Evolutionary conservation across 2,329 filamentous ascomycete species (phyloP), one percentile per base, ranked within the genome.

Genomic region (Endoconidiophora laricicola): DNA sequence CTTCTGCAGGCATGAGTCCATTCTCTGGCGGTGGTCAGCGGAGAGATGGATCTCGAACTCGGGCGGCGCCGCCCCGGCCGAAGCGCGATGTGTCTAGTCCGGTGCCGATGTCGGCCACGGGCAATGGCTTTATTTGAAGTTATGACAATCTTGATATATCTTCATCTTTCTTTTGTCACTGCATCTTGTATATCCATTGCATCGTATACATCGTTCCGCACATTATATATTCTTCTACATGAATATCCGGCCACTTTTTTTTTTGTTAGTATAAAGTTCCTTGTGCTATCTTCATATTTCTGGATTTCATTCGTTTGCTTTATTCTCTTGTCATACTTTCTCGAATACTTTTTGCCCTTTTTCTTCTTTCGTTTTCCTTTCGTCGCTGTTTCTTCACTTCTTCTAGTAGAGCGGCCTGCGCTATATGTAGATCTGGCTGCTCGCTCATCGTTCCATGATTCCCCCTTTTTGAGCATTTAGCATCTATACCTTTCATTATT

Each of bases 381-480:
- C 16, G 22, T 26, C 39, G 16, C 18, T n/a, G 16, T 43, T 42
- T 33, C 40, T 18, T 18, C 23, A 12, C 14, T 44, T 26, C 18
- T 38, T 43, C 16, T n/a, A 33, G 26, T 33, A 33, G 7, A 33
- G 26, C 26, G 26, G 26, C 26, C 26, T 33, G 26, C 26, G 26
- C 26, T 33, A 33, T 33, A 46, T 39, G 39, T 29, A 29, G 44
- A 29, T 40, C 20, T 50, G 40, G 46, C 41, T 43, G 39, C 26
- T 18, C 39, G 23, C 39, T 33, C 26, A 10, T 10, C 22, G 33
- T 51, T 48, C 40, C 22, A 24, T 52, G 44, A 52, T 48, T 47
- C 44, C 49, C 49, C 29, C 36, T 42, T 51, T 40, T 29, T 40
- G 38, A 26, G 14, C n/a, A 40, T 49, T 41, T 26, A 26, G 29